Base-by-base conservation (phyloP, 805 yeast species). In the Saccharomycopsis sp. region DNA sequence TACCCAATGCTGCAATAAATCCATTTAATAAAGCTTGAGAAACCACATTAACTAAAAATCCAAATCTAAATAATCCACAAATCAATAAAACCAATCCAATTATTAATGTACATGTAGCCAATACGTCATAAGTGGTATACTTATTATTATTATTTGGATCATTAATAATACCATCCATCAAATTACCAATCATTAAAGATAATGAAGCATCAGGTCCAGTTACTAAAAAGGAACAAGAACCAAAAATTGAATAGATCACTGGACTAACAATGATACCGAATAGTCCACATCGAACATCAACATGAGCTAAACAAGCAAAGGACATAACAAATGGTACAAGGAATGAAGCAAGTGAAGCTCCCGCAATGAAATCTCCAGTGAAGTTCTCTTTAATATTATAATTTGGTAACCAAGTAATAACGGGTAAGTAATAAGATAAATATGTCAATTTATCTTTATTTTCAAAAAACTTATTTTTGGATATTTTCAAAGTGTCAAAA, bases 191-290 rank as follows among this genome's bases (percentile, higher is more conserved):
- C 13, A 87, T 76, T 50, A 88, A 63, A 0, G 94, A 82, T 6
- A 85, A 75, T 0, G 95, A 88, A 14, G 92, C 88, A 56, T 86
- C 94, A 1, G 96, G 95, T 0, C 95, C 95, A 14, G 85, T 92
- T 26, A 86, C 76, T 78, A 86, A 72, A 44, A 76, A 79, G 0
- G 95, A 95, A 2, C 85, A 92, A 0, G 92, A 73, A 0, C 96
- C 96, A 43, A 86, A 66, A 3, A 86, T 45, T 3, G 86, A 69
- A 55, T 87, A 87, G 5, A 83, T 60, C 17, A 80, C 61, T 0
- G 95, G 94, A 0, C 89, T 83, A 3, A 82, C 64, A 1, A 83
- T 78, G 34, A 86, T 66, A 1, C 87, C 84, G 47, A 78, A 71
- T 5, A 88, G 63, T 0, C 96, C 95, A 49, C 79, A 73, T 2